Base-by-base conservation (phyloP, 805 yeast species). In the Candida oleophila region DNA sequence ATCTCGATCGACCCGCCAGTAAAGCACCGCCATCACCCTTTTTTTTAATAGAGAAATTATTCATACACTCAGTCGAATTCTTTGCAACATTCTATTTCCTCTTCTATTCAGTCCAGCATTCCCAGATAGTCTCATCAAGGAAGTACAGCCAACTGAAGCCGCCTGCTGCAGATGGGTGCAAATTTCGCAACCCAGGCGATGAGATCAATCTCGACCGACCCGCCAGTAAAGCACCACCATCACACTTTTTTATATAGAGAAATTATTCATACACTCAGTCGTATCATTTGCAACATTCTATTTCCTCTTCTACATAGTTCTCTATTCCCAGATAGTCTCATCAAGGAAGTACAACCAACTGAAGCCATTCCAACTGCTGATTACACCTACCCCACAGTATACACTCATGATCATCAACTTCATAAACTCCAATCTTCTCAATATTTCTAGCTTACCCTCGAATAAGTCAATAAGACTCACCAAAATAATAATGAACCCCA, bases 81-180 rank as follows among this genome's bases (percentile, higher is more conserved):
- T n/a, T n/a, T n/a, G n/a, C n/a, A n/a, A n/a, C n/a, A n/a, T 28
- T 28, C 32, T 28, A n/a, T 12, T 34, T 34, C 18, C 16, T 34
- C 37, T 34, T 11, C 37, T 34, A 11, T 15, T 15, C 16, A n/a
- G n/a, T n/a, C n/a, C n/a, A n/a, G n/a, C n/a, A n/a, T n/a, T 54
- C 69, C 89, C 89, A 85, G 2, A 86, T 71, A 4, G 79, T 73
- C 56, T 89, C 96, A 60, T 87, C 90, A 46, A 88, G 82, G 62
- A 89, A 88, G 60, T 88, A 91, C 45, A 87, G 68, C 96, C 96
- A 91, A n/a, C n/a, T n/a, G n/a, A n/a, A n/a, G n/a, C n/a, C n/a
- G n/a, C n/a, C n/a, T n/a, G n/a, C n/a, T n/a, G n/a, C n/a, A n/a
- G n/a, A n/a, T n/a, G n/a, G n/a, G n/a, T n/a, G n/a, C n/a, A n/a